Evolutionary conservation across 768 basidiomycete genomes (phyloP).

Genomic region (Leccinum uliginosum): DNA sequence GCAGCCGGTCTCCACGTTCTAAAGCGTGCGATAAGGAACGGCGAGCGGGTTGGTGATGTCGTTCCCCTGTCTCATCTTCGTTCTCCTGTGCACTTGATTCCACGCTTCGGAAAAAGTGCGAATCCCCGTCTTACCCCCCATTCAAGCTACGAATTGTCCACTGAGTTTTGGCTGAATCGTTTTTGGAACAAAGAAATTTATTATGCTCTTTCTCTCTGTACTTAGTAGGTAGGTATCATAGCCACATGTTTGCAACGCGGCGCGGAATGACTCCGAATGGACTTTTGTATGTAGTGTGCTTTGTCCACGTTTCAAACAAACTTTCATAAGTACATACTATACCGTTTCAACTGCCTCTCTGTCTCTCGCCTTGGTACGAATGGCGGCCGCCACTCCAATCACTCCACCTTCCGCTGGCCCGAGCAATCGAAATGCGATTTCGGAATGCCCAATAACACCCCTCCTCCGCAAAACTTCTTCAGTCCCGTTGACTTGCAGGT

Average conservation of each 20-base stretch:
- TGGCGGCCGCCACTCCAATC: background rate
- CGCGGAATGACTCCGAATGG: too few species aligned
- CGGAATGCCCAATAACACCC: background rate
- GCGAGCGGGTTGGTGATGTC: background rate
- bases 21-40: background rate
- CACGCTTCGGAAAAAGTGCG: background rate
- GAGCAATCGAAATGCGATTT: background rate
- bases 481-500: background rate
- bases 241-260: background rate
- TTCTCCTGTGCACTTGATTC: background rate
- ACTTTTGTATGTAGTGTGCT: too few species aligned
- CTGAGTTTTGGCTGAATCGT: background rate
- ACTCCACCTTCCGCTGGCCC: background rate
- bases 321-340: too few species aligned
- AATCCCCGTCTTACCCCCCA: background rate
- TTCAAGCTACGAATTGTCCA: background rate
- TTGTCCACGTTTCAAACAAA: too few species aligned
- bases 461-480: background rate
- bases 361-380: background rate
- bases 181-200: background rate
- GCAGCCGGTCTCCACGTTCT: background rate
- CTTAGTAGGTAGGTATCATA: background rate
- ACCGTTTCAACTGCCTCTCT: background rate
- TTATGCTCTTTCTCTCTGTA: background rate
- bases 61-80: background rate